Evolutionary conservation across 2,329 filamentous ascomycete species (phyloP).

Genomic region (Epichloe amarillans): DNA sequence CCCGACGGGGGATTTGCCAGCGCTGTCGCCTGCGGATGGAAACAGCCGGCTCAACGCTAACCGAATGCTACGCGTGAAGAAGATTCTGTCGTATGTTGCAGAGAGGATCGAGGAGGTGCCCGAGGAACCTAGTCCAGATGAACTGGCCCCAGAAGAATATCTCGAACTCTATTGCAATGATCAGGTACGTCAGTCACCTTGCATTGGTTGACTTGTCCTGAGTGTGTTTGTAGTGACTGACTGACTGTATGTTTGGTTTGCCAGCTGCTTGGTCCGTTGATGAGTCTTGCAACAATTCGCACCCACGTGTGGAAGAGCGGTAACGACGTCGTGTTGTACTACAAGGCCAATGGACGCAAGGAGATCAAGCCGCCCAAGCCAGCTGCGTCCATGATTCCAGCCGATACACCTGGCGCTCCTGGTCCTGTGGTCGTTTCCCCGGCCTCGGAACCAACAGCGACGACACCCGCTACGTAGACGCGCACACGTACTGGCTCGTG

Average conservation of each 20-base stretch:
- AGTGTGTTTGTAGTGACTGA: conserved; percentile 4
- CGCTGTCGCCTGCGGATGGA: conserved; percentile 60
- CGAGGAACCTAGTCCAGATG: conserved; percentile 43
- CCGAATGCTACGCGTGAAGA: conserved; percentile 88
- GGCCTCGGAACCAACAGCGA: conserved; percentile 6
- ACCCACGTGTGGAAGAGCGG: conserved; percentile 90
- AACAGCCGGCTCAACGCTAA: conserved; percentile 93
- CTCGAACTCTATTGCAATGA: conserved; percentile 91
- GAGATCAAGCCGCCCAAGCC: conserved; percentile 24
- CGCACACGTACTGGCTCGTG: background rate
- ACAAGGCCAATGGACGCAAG: conserved; percentile 84
- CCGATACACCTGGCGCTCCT: conserved; percentile 10
- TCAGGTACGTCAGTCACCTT: conserved; percentile 44
- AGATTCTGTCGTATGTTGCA: conserved; percentile 83
- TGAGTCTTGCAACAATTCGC: conserved; percentile 87
- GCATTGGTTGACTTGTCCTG: background rate
- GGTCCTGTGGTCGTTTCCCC: conserved; percentile 9
- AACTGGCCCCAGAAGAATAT: conserved; percentile 76
- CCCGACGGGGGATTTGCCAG: conserved; percentile 63
- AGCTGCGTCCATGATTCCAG: conserved; percentile 8
- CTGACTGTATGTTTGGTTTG: background rate
- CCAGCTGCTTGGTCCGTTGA: conserved; percentile 59
- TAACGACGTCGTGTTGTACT: conserved; percentile 82
- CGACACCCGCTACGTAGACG: background rate
- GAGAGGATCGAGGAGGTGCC: conserved; percentile 73